Evolutionary conservation across 2,329 filamentous ascomycete genomes (phyloP).

Genomic region (Colletotrichum sp.): DNA sequence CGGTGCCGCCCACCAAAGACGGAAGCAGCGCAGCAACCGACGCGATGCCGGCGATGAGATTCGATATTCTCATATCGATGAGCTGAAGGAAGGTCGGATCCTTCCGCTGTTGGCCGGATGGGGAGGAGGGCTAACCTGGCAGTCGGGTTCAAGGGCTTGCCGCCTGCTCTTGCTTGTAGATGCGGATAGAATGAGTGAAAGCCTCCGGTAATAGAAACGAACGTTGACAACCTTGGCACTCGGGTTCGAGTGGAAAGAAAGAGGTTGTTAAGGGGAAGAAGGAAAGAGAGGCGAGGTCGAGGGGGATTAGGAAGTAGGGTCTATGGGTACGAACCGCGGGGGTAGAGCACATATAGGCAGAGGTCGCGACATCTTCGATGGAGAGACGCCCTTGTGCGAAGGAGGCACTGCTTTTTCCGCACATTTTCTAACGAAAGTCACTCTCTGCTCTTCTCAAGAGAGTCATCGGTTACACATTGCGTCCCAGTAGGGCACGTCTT

Average conservation of each 20-base stretch:
- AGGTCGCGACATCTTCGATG: neutral
- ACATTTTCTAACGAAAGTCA: neutral
- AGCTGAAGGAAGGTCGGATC: neutral
- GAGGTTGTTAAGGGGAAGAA: neutral
- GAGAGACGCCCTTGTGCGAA: neutral
- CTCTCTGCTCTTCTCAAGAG: neutral
- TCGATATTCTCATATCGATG: constrained; percentile 39
- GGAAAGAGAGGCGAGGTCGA: neutral
- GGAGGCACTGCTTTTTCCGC: neutral
- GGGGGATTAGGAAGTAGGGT: neutral
- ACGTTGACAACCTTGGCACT: neutral
- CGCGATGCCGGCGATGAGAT: constrained; percentile 35
- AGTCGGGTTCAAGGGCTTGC: neutral
- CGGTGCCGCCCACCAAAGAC: constrained; percentile 21
- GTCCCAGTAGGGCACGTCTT: neutral
- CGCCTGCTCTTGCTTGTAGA: neutral
- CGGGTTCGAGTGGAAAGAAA: neutral
- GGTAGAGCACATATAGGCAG: constrained; percentile 7
- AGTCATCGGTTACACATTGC: neutral
- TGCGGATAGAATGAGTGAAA: neutral
- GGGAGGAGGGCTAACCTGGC: neutral
- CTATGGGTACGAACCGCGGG: neutral
- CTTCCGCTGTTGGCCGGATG: neutral
- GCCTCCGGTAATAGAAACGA: neutral
- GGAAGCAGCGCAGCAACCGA: constrained; percentile 35